These are phyloP conservation scores for Saxophila tyrrhenica DNA, from an alignment of 495 filamentous ascomycete genomes.

Conservation along the genomic window DNA sequence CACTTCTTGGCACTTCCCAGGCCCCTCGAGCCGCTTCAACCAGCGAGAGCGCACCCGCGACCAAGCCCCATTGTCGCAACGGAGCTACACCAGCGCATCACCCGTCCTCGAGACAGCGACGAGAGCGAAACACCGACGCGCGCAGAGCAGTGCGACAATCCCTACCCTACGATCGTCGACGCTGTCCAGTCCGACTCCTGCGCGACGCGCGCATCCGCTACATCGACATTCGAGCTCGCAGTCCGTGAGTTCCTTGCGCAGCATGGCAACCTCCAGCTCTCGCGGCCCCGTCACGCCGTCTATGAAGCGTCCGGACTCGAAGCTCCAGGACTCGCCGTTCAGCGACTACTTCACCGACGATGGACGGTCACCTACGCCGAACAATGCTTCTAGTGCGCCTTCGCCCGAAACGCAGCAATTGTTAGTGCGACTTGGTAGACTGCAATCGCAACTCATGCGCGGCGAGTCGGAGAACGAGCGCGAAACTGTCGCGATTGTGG, in stretches of 20 bases:
- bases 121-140: conserved; percentile 4
- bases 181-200: background rate
- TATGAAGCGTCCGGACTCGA: background rate
- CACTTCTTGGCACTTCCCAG: conserved; percentile 1
- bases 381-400: conserved; percentile 1
- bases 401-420: conserved; percentile 13
- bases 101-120: conserved; percentile 5
- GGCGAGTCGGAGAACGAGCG: background rate
- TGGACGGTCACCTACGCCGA: conserved; percentile 1
- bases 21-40: background rate
- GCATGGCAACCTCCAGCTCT: background rate
- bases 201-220: background rate
- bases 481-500: conserved; percentile 8
- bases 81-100: background rate
- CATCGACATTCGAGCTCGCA: conserved; percentile 1
- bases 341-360: conserved; percentile 29
- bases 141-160: conserved; percentile 1
- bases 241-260: background rate
- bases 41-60: background rate
- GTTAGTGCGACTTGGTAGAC: conserved; percentile 9
- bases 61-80: background rate
- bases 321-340: conserved; percentile 23
- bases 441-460: conserved; percentile 13
- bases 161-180: background rate
- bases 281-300: background rate